Conservation (phyloP, 2,329 filamentous ascomycete species). For the Spiromastix sp. region DNA sequence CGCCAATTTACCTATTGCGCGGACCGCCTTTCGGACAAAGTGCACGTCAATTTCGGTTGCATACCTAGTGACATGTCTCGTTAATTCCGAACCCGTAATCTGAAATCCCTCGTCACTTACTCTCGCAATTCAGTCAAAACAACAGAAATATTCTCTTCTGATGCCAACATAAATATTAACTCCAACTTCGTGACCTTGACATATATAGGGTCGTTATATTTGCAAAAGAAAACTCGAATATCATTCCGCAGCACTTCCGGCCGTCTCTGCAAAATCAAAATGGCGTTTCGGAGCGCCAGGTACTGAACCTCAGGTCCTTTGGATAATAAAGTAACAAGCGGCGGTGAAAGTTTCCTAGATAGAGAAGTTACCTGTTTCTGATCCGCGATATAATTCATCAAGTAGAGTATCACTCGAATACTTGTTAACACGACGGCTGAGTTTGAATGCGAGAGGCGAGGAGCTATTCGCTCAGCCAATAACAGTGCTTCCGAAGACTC, state of each 20-base stretch:
- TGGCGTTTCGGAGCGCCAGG: slow-evolving; percentile 80
- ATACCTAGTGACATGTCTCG: no score
- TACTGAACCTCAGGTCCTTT: slow-evolving; percentile 99
- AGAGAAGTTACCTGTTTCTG: slow-evolving; percentile 77
- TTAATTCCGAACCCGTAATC: neutral
- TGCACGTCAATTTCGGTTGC: slow-evolving; percentile 98
- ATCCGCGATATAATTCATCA: slow-evolving; percentile 97
- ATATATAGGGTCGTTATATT: slow-evolving; percentile 99
- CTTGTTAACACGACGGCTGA: slow-evolving; percentile 93
- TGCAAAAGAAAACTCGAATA: slow-evolving; percentile 98
- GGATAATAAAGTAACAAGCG: slow-evolving; percentile 84
- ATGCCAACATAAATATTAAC: slow-evolving; percentile 97
- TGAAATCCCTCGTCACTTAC: no score
- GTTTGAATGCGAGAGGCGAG: slow-evolving; percentile 93
- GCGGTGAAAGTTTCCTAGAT: slow-evolving; percentile 87
- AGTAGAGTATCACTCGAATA: slow-evolving; percentile 89
- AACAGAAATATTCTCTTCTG: slow-evolving; percentile 87
- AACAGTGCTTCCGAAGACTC: slow-evolving; percentile 79
- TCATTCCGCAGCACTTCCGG: slow-evolving; percentile 93
- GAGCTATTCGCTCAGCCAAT: slow-evolving; percentile 84
- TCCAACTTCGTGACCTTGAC: slow-evolving; percentile 99
- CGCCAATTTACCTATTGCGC: slow-evolving; percentile 92
- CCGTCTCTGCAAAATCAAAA: slow-evolving; percentile 83
- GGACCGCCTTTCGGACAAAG: slow-evolving; percentile 94
- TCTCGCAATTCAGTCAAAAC: slow-evolving; percentile 89